phyloP scores from a whole-genome alignment of 2,329 filamentous ascomycete genomes.

The Pyricularia pennisetigena region DNA sequence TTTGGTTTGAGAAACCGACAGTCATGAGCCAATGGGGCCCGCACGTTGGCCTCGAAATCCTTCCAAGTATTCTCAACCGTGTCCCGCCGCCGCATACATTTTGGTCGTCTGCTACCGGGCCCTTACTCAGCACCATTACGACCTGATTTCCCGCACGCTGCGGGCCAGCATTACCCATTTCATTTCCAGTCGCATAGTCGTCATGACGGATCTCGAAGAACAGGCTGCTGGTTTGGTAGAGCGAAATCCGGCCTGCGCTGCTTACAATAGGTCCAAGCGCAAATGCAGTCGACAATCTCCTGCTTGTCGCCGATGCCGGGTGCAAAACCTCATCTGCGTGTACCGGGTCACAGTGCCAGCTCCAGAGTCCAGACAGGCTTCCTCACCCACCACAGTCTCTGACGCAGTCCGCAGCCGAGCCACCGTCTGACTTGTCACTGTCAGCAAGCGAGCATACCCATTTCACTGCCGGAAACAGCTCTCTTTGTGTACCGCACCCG shows the following conservation, averaged over 20 bases:
- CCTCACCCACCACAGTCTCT: neutral
- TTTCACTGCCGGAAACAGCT: neutral
- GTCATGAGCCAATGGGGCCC: slow-evolving; percentile 9
- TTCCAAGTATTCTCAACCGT: slow-evolving; percentile 9
- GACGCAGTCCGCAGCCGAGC: neutral
- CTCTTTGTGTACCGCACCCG: neutral
- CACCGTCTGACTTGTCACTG: neutral
- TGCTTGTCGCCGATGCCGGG: slow-evolving; percentile 14
- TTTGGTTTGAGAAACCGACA: slow-evolving; percentile 11
- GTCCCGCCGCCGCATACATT: neutral
- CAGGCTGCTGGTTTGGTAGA: neutral
- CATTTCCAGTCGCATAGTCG: neutral
- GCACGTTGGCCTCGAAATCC: slow-evolving; percentile 12
- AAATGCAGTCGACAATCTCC: slow-evolving; percentile 13
- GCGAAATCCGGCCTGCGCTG: slow-evolving; percentile 11
- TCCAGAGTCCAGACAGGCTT: neutral
- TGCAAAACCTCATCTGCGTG: slow-evolving; percentile 11
- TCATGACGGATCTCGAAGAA: neutral
- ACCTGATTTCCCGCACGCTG: neutral
- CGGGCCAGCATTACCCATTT: neutral
- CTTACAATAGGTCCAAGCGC: slow-evolving; percentile 14
- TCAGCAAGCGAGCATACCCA: neutral
- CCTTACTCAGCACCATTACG: neutral
- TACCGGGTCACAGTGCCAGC: slow-evolving; percentile 12
- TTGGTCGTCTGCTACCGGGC: neutral